phyloP scores from a whole-genome alignment of 2,329 filamentous ascomycete genomes.

The Chaetoscypha palmicola region DNA sequence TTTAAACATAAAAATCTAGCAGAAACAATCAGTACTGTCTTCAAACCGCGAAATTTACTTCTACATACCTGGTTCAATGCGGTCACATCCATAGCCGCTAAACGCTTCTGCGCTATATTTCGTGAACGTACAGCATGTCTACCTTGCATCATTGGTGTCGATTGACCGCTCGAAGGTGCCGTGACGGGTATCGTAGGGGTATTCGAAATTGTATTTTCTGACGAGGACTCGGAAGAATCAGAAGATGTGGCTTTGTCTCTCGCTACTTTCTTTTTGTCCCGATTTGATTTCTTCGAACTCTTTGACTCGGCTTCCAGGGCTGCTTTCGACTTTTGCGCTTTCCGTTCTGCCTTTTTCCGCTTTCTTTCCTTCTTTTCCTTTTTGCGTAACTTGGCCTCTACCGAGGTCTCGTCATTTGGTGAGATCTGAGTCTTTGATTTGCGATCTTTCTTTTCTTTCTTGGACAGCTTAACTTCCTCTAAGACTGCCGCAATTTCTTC shows the following conservation, averaged over 20 bases:
- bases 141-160: constrained; percentile 41
- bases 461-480: constrained; percentile 29
- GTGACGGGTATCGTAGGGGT: constrained; percentile 28
- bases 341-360: constrained; percentile 35
- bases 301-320: constrained; percentile 34
- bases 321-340: constrained; percentile 28
- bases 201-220: constrained; percentile 17
- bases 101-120: constrained; percentile 82
- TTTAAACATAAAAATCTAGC: constrained; percentile 65
- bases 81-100: constrained; percentile 72
- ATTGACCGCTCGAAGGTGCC: constrained; percentile 37
- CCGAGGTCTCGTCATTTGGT: constrained; percentile 19
- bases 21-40: constrained; percentile 18
- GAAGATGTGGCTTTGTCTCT: constrained; percentile 26
- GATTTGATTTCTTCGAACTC: constrained; percentile 28
- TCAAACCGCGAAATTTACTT: constrained; percentile 1
- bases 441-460: constrained; percentile 29
- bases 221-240: constrained; percentile 14
- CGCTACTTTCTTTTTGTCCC: constrained; percentile 36
- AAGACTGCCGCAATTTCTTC: background rate
- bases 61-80: constrained; percentile 74
- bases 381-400: constrained; percentile 28
- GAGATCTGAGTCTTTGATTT: constrained; percentile 12
- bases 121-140: constrained; percentile 71
- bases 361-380: constrained; percentile 32